Conservation (phyloP, 441 rosid species). For the Adansonia rubrostipa region DNA sequence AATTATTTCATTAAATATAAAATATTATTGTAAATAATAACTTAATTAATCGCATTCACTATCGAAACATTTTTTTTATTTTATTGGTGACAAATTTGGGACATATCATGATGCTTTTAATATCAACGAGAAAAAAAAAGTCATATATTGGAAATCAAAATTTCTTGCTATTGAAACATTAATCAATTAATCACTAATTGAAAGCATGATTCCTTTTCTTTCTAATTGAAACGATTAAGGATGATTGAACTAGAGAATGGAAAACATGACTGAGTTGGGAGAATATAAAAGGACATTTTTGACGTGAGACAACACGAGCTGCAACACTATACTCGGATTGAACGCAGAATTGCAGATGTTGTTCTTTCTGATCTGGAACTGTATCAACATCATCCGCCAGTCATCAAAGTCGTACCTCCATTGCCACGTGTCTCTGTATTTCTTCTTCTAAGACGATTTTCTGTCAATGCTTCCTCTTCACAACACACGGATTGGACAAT, state of each 20-base stretch:
- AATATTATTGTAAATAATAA: too few relatives aligned
- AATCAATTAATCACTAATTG: too few relatives aligned
- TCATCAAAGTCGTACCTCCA: background rate
- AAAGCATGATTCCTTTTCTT: too few relatives aligned
- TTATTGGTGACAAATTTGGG: too few relatives aligned
- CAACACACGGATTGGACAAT: constrained; percentile 43
- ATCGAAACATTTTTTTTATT: too few relatives aligned
- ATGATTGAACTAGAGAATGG: too few relatives aligned
- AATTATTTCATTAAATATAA: too few relatives aligned
- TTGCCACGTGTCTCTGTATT: constrained; percentile 36
- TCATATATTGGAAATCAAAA: too few relatives aligned
- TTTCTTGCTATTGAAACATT: too few relatives aligned
- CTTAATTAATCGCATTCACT: too few relatives aligned
- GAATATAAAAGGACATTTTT: background rate
- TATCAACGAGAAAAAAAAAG: too few relatives aligned
- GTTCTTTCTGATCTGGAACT: constrained; percentile 22
- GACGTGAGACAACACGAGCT: constrained; percentile 3
- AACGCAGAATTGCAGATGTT: background rate
- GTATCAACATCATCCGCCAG: constrained; percentile 32
- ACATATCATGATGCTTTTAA: too few relatives aligned
- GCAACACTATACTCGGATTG: background rate
- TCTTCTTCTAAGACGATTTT: background rate
- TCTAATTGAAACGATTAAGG: background rate
- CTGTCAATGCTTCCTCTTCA: constrained; percentile 43
- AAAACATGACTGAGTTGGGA: background rate